Base-by-base conservation (phyloP, 2,329 filamentous ascomycete species). In the Fusarium chaquense region DNA sequence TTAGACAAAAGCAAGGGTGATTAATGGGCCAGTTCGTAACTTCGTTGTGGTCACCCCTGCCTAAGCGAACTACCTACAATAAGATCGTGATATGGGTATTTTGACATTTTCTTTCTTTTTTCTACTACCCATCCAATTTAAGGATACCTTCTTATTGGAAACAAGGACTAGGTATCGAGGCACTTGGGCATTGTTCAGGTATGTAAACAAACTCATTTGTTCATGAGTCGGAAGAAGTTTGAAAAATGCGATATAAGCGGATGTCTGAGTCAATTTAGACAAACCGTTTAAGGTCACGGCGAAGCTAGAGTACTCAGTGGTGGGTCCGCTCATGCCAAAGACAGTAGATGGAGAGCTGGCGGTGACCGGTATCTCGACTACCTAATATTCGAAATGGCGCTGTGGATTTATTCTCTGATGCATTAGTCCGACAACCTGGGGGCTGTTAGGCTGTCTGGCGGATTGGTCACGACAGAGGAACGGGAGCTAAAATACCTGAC, bases 321-420 rank as follows among this genome's bases (percentile, higher is more conserved):
- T 43, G 59, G 59, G 41, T 33, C 60, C 54, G 65, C 54, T 53
- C 60, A 69, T 55, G 54, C 60, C 40, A 58, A 22, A 24, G 33
- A 54, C 30, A 35, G 30, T 38, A 36, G 32, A 49, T 41, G 32
- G 40, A 50, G 46, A 32, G 44, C 22, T 20, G 22, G 43, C 26
- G n/a, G 40, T 38, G 32, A 28, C 30, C 24, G 13, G 20, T 33
- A 20, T 36, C 36, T 40, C n/a, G 36, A 13, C 36, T 20, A 20
- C 20, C 20, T 40, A 20, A 40, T 13, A 40, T 6, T 22, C 13
- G 36, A 38, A 38, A 38, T 38, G 36, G 36, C 36, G 35, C 18
- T 38, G 35, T 38, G 35, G 18, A 18, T 38, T 38, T n/a, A 20
- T n/a, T n/a, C n/a, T 38, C 35, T 38, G 18, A 38, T 38, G n/a